Percentiles rank a stretch among this genome's conserved stretches.
phyloP scores from a whole-genome alignment of 2,329 filamentous ascomycete genomes.

The Zasmidium citrigriseum region DNA sequence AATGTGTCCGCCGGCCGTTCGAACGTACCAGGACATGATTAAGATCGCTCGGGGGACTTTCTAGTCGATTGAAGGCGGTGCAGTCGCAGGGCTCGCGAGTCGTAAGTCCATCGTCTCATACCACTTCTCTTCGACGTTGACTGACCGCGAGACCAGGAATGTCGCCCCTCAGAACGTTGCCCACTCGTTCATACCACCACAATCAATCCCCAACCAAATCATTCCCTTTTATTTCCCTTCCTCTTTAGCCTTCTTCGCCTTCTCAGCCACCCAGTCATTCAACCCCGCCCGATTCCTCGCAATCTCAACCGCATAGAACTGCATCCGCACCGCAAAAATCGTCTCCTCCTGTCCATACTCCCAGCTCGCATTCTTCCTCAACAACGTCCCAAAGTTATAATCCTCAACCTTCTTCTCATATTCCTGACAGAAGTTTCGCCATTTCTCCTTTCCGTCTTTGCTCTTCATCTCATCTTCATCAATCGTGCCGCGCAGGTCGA shows the following conservation, averaged over 20 bases:
- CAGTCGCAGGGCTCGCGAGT: neutral
- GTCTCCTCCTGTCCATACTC: constrained; percentile 89
- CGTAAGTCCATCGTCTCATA: neutral
- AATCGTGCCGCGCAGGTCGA: constrained; percentile 77
- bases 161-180: neutral
- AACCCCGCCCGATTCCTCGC: constrained; percentile 76
- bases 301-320: constrained; percentile 64
- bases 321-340: constrained; percentile 72
- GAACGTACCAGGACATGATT: constrained; percentile 29
- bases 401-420: constrained; percentile 97
- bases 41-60: constrained; percentile 27
- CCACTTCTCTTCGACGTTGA: neutral
- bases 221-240: neutral
- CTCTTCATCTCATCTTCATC: constrained; percentile 97
- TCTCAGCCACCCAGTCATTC: constrained; percentile 97
- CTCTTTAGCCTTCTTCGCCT: constrained; percentile 57
- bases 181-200: neutral
- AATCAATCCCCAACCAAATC: constrained; percentile 13
- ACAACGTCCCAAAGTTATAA: constrained; percentile 96
- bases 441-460: constrained; percentile 88
- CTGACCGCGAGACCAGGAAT: neutral
- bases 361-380: constrained; percentile 72
- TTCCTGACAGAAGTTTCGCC: constrained; percentile 89
- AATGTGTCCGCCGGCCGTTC: constrained; percentile 34
- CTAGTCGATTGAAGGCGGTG: constrained; percentile 8